Conservation (phyloP, 129 eudicot genomes). For the Centella asiatica region DNA sequence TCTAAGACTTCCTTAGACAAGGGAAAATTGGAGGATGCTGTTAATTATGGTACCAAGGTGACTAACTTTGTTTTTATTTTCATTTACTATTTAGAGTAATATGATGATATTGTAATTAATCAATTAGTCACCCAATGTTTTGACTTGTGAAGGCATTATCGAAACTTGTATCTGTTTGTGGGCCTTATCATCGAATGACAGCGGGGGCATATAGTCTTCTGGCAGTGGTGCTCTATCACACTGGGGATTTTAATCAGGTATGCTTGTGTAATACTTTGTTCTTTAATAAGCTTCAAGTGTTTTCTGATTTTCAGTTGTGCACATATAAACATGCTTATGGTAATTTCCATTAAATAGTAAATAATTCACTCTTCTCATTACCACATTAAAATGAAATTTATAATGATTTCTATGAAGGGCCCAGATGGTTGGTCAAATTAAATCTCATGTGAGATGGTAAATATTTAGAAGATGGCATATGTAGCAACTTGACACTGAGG, state of each 20-base stretch:
- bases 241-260: constrained; percentile 99
- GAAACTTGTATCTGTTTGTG: constrained; percentile 83
- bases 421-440: too few species aligned
- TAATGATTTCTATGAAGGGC: too few species aligned
- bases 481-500: too few species aligned
- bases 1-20: constrained; percentile 97
- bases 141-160: constrained; percentile 67
- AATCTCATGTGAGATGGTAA: too few species aligned
- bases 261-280: constrained; percentile 13
- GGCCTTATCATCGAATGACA: constrained; percentile 99
- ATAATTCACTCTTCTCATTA: constrained; percentile 5
- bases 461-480: too few species aligned
- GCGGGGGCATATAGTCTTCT: constrained; percentile 98
- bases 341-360: not conserved
- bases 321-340: not conserved
- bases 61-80: constrained; percentile 4
- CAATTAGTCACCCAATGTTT: constrained; percentile 8
- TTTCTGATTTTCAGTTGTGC: not conserved
- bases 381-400: not conserved
- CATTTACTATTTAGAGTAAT: not conserved
- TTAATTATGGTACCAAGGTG: constrained; percentile 90
- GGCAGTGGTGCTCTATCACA: constrained; percentile 97
- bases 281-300: not conserved
- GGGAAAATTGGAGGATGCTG: constrained; percentile 98
- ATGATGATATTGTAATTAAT: not conserved